A percentile compares a stretch with the other conserved stretches of the same genome.
Evolutionary conservation across 305 asterid genomes (phyloP).

Genomic region (Solanum hybrid): DNA sequence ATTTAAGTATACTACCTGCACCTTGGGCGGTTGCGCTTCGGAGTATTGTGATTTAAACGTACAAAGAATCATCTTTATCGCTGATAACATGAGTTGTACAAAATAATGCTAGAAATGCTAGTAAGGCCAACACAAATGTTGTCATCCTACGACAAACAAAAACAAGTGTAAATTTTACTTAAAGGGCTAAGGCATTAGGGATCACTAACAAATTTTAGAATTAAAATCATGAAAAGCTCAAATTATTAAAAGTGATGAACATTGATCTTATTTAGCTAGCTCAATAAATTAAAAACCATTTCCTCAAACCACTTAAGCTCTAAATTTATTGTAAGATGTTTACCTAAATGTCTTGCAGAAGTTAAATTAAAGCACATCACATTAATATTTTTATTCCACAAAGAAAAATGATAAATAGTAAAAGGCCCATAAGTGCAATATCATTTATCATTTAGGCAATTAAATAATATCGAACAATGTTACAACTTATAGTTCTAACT

Average conservation of each 20-base stretch:
- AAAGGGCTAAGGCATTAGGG: too few relatives aligned
- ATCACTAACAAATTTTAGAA: not conserved
- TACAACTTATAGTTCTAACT: too few relatives aligned
- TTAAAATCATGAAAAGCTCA: not conserved
- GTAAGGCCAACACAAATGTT: not conserved
- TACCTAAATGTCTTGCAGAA: too few relatives aligned
- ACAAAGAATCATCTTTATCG: not conserved
- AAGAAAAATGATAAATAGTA: too few relatives aligned
- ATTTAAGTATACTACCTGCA: not conserved
- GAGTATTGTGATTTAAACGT: not conserved
- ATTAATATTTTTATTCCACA: too few relatives aligned
- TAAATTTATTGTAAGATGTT: too few relatives aligned
- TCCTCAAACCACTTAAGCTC: not conserved
- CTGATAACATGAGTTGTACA: not conserved
- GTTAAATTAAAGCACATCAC: too few relatives aligned
- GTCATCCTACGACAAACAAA: not conserved
- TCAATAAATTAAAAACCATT: not conserved
- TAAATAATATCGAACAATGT: too few relatives aligned
- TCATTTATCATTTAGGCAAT: too few relatives aligned
- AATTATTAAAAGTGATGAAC: too few relatives aligned
- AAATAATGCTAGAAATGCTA: not conserved
- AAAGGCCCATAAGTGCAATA: too few relatives aligned
- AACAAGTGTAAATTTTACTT: not conserved
- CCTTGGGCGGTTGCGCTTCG: not conserved
- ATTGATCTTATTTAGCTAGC: not conserved